These are phyloP conservation scores for Candida orba DNA, from an alignment of 805 yeast genomes.

Conservation along the genomic window DNA sequence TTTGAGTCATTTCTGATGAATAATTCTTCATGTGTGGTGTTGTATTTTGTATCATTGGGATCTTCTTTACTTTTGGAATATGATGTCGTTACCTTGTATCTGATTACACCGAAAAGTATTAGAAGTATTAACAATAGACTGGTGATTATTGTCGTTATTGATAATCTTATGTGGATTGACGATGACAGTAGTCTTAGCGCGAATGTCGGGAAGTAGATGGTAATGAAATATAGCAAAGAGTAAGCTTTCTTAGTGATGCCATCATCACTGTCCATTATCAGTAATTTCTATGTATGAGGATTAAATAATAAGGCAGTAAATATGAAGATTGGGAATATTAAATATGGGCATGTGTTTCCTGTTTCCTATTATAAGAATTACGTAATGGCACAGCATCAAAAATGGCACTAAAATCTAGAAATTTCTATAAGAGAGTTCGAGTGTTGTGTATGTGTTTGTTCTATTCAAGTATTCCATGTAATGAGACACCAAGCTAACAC, in stretches of 20 bases:
- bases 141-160: slow-evolving; percentile 39
- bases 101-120: slow-evolving; percentile 27
- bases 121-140: slow-evolving; percentile 5
- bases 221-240: slow-evolving; percentile 4
- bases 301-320: too few species aligned
- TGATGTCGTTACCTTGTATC: slow-evolving; percentile 57
- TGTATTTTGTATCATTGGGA: background rate
- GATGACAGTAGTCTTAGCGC: slow-evolving; percentile 26
- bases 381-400: too few species aligned
- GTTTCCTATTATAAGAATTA: too few species aligned
- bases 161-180: slow-evolving; percentile 39
- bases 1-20: slow-evolving; percentile 22
- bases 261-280: too few species aligned
- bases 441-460: too few species aligned
- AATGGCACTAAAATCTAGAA: too few species aligned
- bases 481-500: too few species aligned
- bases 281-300: too few species aligned
- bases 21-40: background rate
- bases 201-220: slow-evolving; percentile 25
- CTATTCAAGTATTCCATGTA: too few species aligned
- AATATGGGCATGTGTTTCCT: too few species aligned
- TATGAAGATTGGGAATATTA: too few species aligned
- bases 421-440: too few species aligned
- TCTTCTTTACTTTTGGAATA: slow-evolving; percentile 40
- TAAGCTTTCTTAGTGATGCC: background rate